Base-by-base conservation (phyloP, 2,329 filamentous ascomycete species). In the Nothopassalora personata region DNA sequence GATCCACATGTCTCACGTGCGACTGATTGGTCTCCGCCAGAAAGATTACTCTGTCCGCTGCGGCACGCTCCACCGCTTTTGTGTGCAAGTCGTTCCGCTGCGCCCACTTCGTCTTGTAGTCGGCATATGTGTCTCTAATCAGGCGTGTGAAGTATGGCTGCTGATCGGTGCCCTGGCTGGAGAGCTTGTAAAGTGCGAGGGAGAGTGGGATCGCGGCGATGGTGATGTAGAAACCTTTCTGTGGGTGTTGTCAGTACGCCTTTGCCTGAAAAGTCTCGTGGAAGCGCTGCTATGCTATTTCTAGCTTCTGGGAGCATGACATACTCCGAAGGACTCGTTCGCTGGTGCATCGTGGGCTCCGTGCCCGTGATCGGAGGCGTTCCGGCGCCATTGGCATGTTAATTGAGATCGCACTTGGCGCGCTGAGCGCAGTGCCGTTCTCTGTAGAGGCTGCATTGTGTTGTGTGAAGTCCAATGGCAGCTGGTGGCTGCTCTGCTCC, bases 11-110 rank as follows among this genome's bases (percentile, higher is more conserved):
- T 50, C 68, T 68, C 56, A 74, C 76, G 23, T 51, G 33, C 64
- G 77, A 74, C 23, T 74, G 68, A 59, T 74, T 77, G 31, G 79
- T 76, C 68, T 72, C 72, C 63, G 77, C 76, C 64, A 74, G 60
- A 70, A 87, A 86, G 65, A 88, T 71, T 65, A 85, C 82, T 61
- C 83, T 76, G 71, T 89, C 86, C 53, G 77, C 74, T 36, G 82
- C 85, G 27, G 85, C 86, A 74, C 83, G 81, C 76, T 88, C 84
- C 63, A 87, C 74, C 64, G 82, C 80, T 59, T 77, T 76, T 10
- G 82, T 83, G 72, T 86, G 85, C 54, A 86, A 69, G 56, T 81
- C 79, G 69, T 87, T 88, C 66, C 80, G 77, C 65, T 79, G 75
- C 56, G 80, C 80, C 73, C 79, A 83, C 46, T 75, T 70, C 60